Percentiles rank a stretch among this genome's conserved stretches.
Conservation (phyloP, 2,329 filamentous ascomycete genomes). For the Xylariaceae sp. region DNA sequence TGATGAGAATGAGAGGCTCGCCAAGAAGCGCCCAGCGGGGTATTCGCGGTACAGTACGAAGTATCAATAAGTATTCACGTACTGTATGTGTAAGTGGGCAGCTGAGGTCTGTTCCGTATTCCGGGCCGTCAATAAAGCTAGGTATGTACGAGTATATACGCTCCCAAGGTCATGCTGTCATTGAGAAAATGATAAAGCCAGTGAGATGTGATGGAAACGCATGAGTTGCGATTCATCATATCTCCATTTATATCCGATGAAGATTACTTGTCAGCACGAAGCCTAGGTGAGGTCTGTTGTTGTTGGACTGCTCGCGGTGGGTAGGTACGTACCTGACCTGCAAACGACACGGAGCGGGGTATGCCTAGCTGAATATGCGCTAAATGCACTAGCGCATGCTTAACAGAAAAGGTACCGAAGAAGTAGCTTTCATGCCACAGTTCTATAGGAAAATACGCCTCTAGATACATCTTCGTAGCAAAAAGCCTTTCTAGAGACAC, state of each 20-base stretch:
- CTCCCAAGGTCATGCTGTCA: too few species aligned
- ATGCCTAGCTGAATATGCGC: too few species aligned
- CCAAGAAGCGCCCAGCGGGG: background rate
- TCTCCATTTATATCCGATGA: too few species aligned
- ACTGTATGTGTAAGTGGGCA: background rate
- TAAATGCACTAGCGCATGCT: background rate
- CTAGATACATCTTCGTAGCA: background rate
- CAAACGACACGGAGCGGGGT: too few species aligned
- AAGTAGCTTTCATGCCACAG: background rate
- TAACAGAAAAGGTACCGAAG: background rate
- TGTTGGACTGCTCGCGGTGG: background rate
- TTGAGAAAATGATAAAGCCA: too few species aligned
- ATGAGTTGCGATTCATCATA: too few species aligned
- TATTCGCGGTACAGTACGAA: background rate
- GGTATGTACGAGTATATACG: too few species aligned
- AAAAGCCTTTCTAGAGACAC: background rate
- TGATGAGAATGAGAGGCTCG: too few species aligned
- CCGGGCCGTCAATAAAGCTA: too few species aligned
- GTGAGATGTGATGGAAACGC: too few species aligned
- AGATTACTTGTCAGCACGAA: background rate
- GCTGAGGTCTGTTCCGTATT: too few species aligned
- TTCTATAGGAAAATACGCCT: background rate
- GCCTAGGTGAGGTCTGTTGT: background rate
- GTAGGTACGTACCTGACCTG: background rate
- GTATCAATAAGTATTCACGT: background rate